Percentiles rank a stretch among this genome's conserved stretches.
Conservation (phyloP, 805 yeast genomes). For the Millerozyma miso region DNA sequence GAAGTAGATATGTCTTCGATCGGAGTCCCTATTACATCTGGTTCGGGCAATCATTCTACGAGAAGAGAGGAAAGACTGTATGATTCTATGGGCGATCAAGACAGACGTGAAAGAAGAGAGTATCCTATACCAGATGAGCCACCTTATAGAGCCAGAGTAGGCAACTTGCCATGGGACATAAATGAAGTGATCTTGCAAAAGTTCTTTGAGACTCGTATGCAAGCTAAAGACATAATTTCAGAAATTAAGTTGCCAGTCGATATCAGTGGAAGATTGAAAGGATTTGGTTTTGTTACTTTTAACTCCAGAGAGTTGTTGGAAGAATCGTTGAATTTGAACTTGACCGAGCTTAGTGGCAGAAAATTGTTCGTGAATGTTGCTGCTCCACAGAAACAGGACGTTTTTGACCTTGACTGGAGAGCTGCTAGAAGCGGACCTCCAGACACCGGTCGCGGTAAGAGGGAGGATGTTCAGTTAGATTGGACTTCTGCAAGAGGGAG, state of each 20-base stretch:
- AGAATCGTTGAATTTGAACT: constrained; percentile 46
- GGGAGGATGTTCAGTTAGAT: constrained; percentile 41
- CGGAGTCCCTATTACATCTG: constrained; percentile 43
- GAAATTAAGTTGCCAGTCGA: constrained; percentile 75
- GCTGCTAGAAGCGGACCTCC: constrained; percentile 23
- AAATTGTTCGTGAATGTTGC: constrained; percentile 54
- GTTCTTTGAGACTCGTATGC: constrained; percentile 58
- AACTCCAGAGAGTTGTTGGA: constrained; percentile 43
- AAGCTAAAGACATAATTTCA: constrained; percentile 47
- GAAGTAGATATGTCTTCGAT: constrained; percentile 67
- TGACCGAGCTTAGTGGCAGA: constrained; percentile 44
- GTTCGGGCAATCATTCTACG: constrained; percentile 15
- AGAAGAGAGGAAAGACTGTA: constrained; percentile 9
- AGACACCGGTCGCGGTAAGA: constrained; percentile 24
- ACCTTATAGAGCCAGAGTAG: constrained; percentile 87
- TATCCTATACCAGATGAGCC: constrained; percentile 87
- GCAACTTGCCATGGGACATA: constrained; percentile 80
- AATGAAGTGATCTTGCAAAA: constrained; percentile 59
- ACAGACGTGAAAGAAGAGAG: constrained; percentile 55
- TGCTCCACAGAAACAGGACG: constrained; percentile 48
- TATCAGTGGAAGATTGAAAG: constrained; percentile 57
- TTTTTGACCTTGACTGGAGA: constrained; percentile 46
- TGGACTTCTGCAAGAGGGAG: constrained; percentile 44
- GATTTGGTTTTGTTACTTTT: constrained; percentile 54
- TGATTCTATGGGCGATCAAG: constrained; percentile 9